phyloP scores from a whole-genome alignment of 2,329 filamentous ascomycete species.

The Tolypocladium amazonense region DNA sequence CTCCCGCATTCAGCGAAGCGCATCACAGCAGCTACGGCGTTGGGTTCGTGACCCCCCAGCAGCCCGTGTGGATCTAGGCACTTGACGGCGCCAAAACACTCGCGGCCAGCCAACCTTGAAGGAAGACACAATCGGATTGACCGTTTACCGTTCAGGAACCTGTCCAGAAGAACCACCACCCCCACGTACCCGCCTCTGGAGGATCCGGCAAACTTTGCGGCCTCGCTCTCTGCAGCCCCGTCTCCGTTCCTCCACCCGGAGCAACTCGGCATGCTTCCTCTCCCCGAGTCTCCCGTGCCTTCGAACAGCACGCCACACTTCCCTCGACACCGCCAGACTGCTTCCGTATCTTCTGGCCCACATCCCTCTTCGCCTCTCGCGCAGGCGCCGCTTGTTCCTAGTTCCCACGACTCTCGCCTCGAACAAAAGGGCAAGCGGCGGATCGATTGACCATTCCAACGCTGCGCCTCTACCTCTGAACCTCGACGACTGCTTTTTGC shows the following conservation, averaged over 20 bases:
- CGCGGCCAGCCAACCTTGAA: conserved; percentile 7
- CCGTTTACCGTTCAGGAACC: conserved; percentile 38
- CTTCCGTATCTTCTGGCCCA: conserved; percentile 22
- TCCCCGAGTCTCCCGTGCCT: conserved; percentile 33
- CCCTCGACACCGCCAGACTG: conserved; percentile 27
- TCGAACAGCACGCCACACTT: conserved; percentile 17
- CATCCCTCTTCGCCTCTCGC: conserved; percentile 24
- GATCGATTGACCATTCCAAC: conserved; percentile 13
- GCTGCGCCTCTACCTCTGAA: conserved; percentile 8
- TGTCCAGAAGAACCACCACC: conserved; percentile 22
- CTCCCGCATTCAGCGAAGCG: conserved; percentile 33
- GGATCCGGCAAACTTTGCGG: conserved; percentile 24
- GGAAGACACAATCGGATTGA: conserved; percentile 40
- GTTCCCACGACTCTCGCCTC: conserved; percentile 5
- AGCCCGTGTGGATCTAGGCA: conserved; percentile 50
- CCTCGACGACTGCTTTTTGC: not conserved
- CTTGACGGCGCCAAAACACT: conserved; percentile 14
- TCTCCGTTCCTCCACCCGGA: conserved; percentile 35
- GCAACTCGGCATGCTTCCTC: conserved; percentile 30
- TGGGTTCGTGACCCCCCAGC: conserved; percentile 54
- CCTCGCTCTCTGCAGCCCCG: conserved; percentile 25
- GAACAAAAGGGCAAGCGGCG: conserved; percentile 22
- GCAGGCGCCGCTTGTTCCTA: conserved; percentile 16
- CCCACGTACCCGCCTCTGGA: conserved; percentile 33
- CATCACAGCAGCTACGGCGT: conserved; percentile 27